These are phyloP conservation scores for Globisporangium apiculatum DNA, from an alignment of 352 stramenopile genomes.

Conservation along the genomic window DNA sequence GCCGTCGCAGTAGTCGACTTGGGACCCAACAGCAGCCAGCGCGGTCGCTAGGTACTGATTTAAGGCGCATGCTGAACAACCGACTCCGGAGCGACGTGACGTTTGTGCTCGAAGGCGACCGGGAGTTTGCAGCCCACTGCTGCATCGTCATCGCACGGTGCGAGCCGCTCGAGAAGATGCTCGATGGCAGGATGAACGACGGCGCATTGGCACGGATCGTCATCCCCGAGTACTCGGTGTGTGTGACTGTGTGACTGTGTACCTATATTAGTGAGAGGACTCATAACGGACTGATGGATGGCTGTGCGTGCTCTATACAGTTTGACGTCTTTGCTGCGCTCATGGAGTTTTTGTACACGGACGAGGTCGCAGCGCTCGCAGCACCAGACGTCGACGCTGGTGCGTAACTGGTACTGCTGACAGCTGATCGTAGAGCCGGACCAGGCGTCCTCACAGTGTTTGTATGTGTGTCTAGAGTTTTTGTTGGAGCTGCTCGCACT, in stretches of 20 bases:
- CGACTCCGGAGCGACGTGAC: conserved; percentile 68
- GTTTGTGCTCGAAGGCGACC: conserved; percentile 70
- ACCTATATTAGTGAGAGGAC: too few relatives aligned
- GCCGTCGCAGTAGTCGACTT: background rate
- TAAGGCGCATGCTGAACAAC: conserved; percentile 84
- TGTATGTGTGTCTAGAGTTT: conserved; percentile 41
- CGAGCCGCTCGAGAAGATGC: conserved; percentile 87
- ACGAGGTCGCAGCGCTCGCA: conserved; percentile 48
- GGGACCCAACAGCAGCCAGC: background rate
- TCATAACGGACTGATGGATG: background rate
- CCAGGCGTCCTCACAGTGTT: background rate
- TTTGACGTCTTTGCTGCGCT: conserved; percentile 75
- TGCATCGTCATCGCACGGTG: conserved; percentile 86
- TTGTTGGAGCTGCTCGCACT: conserved; percentile 71
- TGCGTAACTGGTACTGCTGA: conserved; percentile 7
- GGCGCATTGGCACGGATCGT: conserved; percentile 51
- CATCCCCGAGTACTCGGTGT: conserved; percentile 68
- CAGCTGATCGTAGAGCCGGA: background rate
- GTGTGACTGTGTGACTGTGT: conserved; percentile 5
- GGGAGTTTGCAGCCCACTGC: conserved; percentile 63
- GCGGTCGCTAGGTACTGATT: conserved; percentile 55
- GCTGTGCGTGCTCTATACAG: conserved; percentile 18
- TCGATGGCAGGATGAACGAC: conserved; percentile 87
- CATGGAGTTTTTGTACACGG: conserved; percentile 88
- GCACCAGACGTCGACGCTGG: conserved; percentile 30